Evolutionary conservation across 2,329 filamentous ascomycete genomes (phyloP).

Genomic region (Alternaria sp.): DNA sequence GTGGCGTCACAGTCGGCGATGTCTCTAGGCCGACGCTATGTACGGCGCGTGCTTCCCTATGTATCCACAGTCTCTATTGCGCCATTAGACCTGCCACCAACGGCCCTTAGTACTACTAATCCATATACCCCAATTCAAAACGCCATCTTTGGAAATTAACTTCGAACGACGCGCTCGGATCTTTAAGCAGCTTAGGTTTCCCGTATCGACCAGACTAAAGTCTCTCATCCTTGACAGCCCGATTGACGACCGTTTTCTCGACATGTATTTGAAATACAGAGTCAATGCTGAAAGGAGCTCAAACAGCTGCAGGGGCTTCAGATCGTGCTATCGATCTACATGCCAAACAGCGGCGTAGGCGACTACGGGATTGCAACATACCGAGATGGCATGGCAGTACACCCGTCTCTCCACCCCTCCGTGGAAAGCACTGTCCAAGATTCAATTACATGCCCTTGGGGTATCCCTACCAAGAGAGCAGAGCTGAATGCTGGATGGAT

Average conservation of each 20-base stretch:
- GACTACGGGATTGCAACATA: slow-evolving; percentile 9
- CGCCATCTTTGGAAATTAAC: slow-evolving; percentile 19
- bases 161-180: slow-evolving; percentile 5
- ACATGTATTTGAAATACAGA: slow-evolving; percentile 4
- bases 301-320: slow-evolving; percentile 6
- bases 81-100: slow-evolving; percentile 21
- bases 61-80: slow-evolving; percentile 13
- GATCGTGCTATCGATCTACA: slow-evolving; percentile 10
- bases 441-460: background rate
- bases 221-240: background rate
- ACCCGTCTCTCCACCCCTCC: background rate
- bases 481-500: background rate
- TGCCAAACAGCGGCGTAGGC: background rate
- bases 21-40: slow-evolving; percentile 11
- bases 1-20: slow-evolving; percentile 27
- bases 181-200: slow-evolving; percentile 6
- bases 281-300: background rate
- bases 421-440: background rate
- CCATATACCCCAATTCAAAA: slow-evolving; percentile 24
- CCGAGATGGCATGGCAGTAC: slow-evolving; percentile 7
- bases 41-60: slow-evolving; percentile 4
- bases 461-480: background rate
- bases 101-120: slow-evolving; percentile 30
- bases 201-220: slow-evolving; percentile 8
- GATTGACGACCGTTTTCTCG: slow-evolving; percentile 4